Evolutionary conservation across 1,139 yeast genomes (phyloP).

Genomic region (Suhomyces kunorum): DNA sequence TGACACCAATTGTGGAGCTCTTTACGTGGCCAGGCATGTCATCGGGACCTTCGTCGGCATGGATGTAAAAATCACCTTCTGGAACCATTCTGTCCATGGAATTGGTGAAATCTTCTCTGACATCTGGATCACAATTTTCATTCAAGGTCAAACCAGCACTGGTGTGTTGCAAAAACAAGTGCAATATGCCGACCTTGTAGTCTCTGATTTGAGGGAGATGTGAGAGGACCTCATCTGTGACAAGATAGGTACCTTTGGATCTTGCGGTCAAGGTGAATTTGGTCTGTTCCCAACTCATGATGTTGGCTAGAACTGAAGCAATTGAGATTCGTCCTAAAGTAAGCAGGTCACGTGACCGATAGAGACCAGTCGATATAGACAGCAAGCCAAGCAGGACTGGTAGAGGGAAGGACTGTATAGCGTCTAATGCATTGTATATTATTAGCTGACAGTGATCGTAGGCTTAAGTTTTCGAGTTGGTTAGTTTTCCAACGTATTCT

Average conservation of each 20-base stretch:
- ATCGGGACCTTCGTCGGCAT: slow-evolving; percentile 76
- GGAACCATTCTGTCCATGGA: slow-evolving; percentile 69
- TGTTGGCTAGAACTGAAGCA: too few relatives aligned
- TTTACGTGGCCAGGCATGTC: slow-evolving; percentile 85
- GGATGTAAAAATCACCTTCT: slow-evolving; percentile 63
- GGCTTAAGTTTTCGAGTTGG: too few relatives aligned
- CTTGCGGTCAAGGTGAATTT: slow-evolving; percentile 59
- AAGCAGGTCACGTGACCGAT: too few relatives aligned
- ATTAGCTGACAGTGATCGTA: too few relatives aligned
- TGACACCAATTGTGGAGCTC: slow-evolving; percentile 64
- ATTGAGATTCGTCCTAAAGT: too few relatives aligned
- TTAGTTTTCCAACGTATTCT: too few relatives aligned
- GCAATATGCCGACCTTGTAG: slow-evolving; percentile 63
- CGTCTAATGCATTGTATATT: too few relatives aligned
- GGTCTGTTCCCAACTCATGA: slow-evolving; percentile 53
- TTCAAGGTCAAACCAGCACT: slow-evolving; percentile 75
- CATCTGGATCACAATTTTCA: slow-evolving; percentile 82
- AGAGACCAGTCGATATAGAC: too few relatives aligned
- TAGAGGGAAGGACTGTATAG: too few relatives aligned
- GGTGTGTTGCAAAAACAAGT: slow-evolving; percentile 75
- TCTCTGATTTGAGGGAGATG: slow-evolving; percentile 61
- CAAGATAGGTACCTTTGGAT: slow-evolving; percentile 66
- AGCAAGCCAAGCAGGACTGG: too few relatives aligned
- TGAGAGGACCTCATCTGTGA: slow-evolving; percentile 62
- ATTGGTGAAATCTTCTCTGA: slow-evolving; percentile 64